phyloP scores from a whole-genome alignment of 1,284 basidiomycete species.

The Agroathelia rolfsii region DNA sequence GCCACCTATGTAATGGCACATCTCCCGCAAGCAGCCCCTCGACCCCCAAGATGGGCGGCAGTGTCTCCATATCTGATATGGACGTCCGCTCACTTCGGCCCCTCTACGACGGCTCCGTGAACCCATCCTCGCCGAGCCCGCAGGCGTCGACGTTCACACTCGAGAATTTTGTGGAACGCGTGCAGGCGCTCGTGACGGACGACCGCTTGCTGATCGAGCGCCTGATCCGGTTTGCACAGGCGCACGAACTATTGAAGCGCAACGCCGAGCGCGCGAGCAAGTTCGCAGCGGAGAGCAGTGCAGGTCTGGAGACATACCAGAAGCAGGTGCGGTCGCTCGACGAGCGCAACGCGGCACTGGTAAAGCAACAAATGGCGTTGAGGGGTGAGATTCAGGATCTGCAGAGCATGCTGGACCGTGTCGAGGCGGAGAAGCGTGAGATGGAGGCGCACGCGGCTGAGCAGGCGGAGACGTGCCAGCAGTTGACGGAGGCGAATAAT shows the following conservation, averaged over 20 bases:
- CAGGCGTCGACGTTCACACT: constrained; percentile 43
- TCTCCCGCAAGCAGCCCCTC: constrained; percentile 31
- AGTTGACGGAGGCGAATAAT: constrained; percentile 72
- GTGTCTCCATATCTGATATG: constrained; percentile 61
- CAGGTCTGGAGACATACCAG: constrained; percentile 78
- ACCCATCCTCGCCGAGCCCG: constrained; percentile 27
- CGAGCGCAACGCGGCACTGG: constrained; percentile 52
- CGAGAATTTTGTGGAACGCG: constrained; percentile 65
- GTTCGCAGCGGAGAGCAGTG: constrained; percentile 71
- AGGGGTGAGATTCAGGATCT: constrained; percentile 64
- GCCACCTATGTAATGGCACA: constrained; percentile 39
- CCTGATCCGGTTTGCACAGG: constrained; percentile 72
- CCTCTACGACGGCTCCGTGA: constrained; percentile 45
- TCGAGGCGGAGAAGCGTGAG: constrained; percentile 52
- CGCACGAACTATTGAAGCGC: constrained; percentile 80
- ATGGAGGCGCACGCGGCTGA: constrained; percentile 62
- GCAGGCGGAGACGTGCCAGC: constrained; percentile 59
- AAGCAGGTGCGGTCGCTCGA: constrained; percentile 75
- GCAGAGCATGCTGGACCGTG: constrained; percentile 50
- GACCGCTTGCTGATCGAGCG: constrained; percentile 77
- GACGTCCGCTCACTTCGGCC: constrained; percentile 71
- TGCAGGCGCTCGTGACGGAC: constrained; percentile 72
- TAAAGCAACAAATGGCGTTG: constrained; percentile 42
- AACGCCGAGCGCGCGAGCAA: constrained; percentile 86
- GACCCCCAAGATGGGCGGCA: constrained; percentile 18